These are phyloP conservation scores for Colletotrichum gloeosporioides DNA, from an alignment of 2,329 filamentous ascomycete genomes.

Conservation along the genomic window DNA sequence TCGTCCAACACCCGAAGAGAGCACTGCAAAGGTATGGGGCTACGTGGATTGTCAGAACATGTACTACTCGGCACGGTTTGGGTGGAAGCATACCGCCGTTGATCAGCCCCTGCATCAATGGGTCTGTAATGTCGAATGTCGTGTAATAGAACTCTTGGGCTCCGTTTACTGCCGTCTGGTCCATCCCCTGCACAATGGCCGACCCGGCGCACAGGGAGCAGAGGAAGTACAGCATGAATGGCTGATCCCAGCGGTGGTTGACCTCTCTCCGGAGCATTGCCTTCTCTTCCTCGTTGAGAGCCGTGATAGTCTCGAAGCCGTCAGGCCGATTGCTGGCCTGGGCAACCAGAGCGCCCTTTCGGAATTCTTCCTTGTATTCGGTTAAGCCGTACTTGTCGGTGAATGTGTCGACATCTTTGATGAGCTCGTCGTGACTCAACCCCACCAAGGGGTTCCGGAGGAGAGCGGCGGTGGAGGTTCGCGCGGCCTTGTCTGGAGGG, in stretches of 20 bases:
- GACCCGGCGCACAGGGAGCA: slow-evolving; percentile 25
- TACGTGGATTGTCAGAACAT: not conserved
- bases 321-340: slow-evolving; percentile 42
- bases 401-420: slow-evolving; percentile 41
- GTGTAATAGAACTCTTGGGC: slow-evolving; percentile 46
- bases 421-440: slow-evolving; percentile 31
- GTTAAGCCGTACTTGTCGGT: slow-evolving; percentile 36
- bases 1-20: slow-evolving; percentile 38
- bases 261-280: slow-evolving; percentile 30
- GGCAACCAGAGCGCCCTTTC: slow-evolving; percentile 57
- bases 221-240: slow-evolving; percentile 38
- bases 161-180: slow-evolving; percentile 69
- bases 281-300: slow-evolving; percentile 33
- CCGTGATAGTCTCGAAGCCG: slow-evolving; percentile 32
- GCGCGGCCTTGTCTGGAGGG: not conserved
- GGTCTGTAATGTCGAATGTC: slow-evolving; percentile 40
- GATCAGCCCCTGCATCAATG: slow-evolving; percentile 55
- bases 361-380: slow-evolving; percentile 49
- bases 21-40: slow-evolving; percentile 60
- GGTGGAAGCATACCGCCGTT: slow-evolving; percentile 42
- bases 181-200: slow-evolving; percentile 61
- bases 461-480: slow-evolving; percentile 28
- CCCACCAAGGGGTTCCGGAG: slow-evolving; percentile 35
- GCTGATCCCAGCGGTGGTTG: slow-evolving; percentile 35
- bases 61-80: not conserved